phyloP scores from a whole-genome alignment of 2,329 filamentous ascomycete genomes.

The Teratosphaeriaceae sp. region DNA sequence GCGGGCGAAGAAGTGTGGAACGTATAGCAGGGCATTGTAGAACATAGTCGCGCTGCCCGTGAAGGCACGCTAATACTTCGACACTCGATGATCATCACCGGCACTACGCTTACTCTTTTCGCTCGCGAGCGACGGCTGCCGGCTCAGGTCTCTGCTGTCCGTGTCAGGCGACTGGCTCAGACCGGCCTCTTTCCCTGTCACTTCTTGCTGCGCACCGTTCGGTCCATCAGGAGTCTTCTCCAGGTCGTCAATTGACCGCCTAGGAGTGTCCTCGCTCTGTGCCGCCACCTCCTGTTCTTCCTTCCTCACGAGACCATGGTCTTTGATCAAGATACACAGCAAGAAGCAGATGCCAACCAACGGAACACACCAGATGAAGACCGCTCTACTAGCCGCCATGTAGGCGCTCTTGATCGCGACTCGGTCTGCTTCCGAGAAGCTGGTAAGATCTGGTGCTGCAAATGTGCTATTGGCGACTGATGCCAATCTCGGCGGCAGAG shows the following conservation, averaged over 20 bases:
- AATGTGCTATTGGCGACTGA: slow-evolving; percentile 37
- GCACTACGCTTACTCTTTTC: background rate
- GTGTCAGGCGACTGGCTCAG: background rate
- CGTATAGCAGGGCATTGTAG: no score
- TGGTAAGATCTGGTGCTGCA: slow-evolving; percentile 26
- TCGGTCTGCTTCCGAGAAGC: slow-evolving; percentile 30
- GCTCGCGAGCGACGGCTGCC: background rate
- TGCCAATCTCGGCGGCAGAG: slow-evolving; percentile 34
- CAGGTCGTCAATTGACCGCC: slow-evolving; percentile 1
- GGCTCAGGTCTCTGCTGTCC: background rate
- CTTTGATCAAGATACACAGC: slow-evolving; percentile 45
- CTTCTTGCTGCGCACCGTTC: no score
- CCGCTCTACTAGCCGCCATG: slow-evolving; percentile 46
- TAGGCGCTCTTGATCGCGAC: slow-evolving; percentile 45
- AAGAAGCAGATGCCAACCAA: slow-evolving; percentile 47
- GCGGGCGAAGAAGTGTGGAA: background rate
- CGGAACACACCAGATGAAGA: slow-evolving; percentile 53
- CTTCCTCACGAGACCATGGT: slow-evolving; percentile 20
- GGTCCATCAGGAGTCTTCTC: background rate
- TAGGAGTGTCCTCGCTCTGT: background rate
- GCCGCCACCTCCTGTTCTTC: slow-evolving; percentile 15
- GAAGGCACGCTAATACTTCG: no score
- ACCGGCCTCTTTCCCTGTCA: background rate
- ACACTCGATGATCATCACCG: background rate
- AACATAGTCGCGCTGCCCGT: no score